phyloP scores from a whole-genome alignment of 306 rosid species.

The Casuarina cunninghamiana region DNA sequence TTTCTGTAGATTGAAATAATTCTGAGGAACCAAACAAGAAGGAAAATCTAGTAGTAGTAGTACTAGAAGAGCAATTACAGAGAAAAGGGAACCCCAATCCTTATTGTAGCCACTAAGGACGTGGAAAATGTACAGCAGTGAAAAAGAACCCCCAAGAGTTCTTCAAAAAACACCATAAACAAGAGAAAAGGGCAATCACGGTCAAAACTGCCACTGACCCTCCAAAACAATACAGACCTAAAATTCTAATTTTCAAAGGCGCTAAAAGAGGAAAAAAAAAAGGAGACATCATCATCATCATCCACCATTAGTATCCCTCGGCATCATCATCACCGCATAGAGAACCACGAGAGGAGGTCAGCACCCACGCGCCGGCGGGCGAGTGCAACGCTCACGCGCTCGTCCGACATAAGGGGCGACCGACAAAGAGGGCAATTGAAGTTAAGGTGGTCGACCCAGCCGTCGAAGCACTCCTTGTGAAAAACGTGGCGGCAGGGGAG shows the following conservation, averaged over 20 bases:
- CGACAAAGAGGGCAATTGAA: slow-evolving; percentile 93
- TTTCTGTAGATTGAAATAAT: neutral
- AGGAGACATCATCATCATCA: slow-evolving; percentile 14
- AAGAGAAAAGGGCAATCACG: neutral
- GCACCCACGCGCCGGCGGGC: slow-evolving; percentile 50
- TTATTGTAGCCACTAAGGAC: slow-evolving; percentile 18
- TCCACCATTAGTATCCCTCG: neutral
- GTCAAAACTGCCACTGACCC: slow-evolving; percentile 28
- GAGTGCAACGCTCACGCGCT: slow-evolving; percentile 62
- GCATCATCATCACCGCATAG: slow-evolving; percentile 36
- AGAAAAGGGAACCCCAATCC: neutral
- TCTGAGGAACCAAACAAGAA: neutral
- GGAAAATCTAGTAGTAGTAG: neutral
- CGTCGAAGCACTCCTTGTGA: slow-evolving; percentile 79
- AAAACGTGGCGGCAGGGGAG: slow-evolving; percentile 79
- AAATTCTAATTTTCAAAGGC: neutral
- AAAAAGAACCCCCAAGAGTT: slow-evolving; percentile 1
- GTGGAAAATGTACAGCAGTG: slow-evolving; percentile 24
- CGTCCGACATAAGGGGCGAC: slow-evolving; percentile 43
- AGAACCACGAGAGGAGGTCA: slow-evolving; percentile 61
- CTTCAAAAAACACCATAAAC: neutral
- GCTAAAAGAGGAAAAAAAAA: neutral
- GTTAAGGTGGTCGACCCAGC: slow-evolving; percentile 71
- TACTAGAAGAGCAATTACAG: neutral
- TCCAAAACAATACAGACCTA: neutral